phyloP scores from a whole-genome alignment of 169 alveolate genomes.

The Plasmodium coatneyi region DNA sequence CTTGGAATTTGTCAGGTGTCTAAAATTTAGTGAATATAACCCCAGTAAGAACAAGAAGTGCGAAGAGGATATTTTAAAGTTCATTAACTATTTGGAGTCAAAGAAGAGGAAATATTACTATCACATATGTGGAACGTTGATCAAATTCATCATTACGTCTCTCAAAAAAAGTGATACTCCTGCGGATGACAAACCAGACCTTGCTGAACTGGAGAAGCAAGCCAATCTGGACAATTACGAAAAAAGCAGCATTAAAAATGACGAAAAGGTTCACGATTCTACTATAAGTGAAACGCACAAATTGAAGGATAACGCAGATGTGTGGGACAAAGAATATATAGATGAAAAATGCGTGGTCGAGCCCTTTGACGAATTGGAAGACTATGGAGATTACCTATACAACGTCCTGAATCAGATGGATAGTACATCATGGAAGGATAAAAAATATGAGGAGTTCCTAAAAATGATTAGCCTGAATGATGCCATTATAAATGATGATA shows the following conservation, averaged over 20 bases:
- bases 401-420: slow-evolving; percentile 72
- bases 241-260: slow-evolving; percentile 17
- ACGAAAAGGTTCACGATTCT: slow-evolving; percentile 22
- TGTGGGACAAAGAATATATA: slow-evolving; percentile 11
- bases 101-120: slow-evolving; percentile 55
- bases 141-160: slow-evolving; percentile 54
- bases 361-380: slow-evolving; percentile 75
- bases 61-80: slow-evolving; percentile 68
- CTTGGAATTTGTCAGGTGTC: slow-evolving; percentile 41
- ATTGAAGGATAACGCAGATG: slow-evolving; percentile 35
- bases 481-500: slow-evolving; percentile 48
- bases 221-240: slow-evolving; percentile 11
- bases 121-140: slow-evolving; percentile 29
- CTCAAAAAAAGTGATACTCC: slow-evolving; percentile 34
- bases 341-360: slow-evolving; percentile 52
- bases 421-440: slow-evolving; percentile 71
- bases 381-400: slow-evolving; percentile 67
- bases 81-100: slow-evolving; percentile 54
- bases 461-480: slow-evolving; percentile 73
- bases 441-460: slow-evolving; percentile 62
- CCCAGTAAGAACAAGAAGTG: slow-evolving; percentile 34
- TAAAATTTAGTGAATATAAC: slow-evolving; percentile 7
- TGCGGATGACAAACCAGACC: slow-evolving; percentile 5
- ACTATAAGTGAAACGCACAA: slow-evolving; percentile 5
- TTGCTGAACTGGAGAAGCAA: slow-evolving; percentile 5